phyloP scores from a whole-genome alignment of 139 green algal species.

The Parachlorella kessleri region DNA sequence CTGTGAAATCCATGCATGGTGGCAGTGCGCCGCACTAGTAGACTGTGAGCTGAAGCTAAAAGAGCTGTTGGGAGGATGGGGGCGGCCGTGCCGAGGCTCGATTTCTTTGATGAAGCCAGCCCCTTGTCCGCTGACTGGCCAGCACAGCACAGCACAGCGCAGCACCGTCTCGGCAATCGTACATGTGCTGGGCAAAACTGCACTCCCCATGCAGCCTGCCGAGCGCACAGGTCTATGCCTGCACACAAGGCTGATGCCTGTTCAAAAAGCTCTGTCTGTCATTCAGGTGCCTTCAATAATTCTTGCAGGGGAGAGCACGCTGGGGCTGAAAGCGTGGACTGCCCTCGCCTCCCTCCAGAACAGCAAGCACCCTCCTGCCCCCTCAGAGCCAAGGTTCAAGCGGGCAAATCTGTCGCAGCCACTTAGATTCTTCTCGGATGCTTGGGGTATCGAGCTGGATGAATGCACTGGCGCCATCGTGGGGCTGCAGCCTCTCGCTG shows the following conservation, averaged over 20 bases:
- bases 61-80: too few species aligned
- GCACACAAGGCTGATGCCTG: too few species aligned
- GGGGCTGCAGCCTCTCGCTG: not conserved
- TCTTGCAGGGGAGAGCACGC: not conserved
- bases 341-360: slow-evolving; percentile 1
- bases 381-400: not conserved
- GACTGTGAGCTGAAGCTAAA: too few species aligned
- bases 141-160: too few species aligned
- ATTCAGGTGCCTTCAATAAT: too few species aligned
- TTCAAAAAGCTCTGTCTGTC: too few species aligned
- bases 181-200: not conserved
- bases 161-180: too few species aligned
- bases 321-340: not conserved
- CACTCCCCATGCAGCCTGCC: not conserved
- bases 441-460: slow-evolving; percentile 10
- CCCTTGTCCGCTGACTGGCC: too few species aligned
- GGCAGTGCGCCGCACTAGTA: too few species aligned
- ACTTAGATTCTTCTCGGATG: slow-evolving; percentile 7
- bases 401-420: not conserved
- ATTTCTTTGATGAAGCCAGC: too few species aligned
- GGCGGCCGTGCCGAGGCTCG: too few species aligned
- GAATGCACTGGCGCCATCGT: slow-evolving; percentile 15
- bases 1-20: too few species aligned
- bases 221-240: slow-evolving; percentile 5
- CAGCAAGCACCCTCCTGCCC: not conserved